Conservation (phyloP, 352 stramenopile genomes). For the Phytophthora ramorum region DNA sequence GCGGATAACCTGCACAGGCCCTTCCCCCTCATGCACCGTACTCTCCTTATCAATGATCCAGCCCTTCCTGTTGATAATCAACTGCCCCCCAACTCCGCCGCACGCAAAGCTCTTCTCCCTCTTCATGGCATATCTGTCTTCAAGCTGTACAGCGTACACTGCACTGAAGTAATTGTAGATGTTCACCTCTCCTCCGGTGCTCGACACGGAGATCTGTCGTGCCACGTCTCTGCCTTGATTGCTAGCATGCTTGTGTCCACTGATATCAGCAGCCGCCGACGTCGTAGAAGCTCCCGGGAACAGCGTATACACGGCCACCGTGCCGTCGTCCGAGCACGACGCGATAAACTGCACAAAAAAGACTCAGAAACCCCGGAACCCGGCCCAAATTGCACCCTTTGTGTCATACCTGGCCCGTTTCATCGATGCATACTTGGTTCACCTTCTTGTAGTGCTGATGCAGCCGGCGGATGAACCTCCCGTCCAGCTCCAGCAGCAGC, state of each 20-base stretch:
- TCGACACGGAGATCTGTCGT: conserved; percentile 59
- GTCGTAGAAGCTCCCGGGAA: conserved; percentile 42
- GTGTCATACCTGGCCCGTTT: conserved; percentile 64
- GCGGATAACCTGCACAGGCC: conserved; percentile 80
- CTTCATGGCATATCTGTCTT: conserved; percentile 82
- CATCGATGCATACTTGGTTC: conserved; percentile 86
- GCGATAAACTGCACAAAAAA: conserved; percentile 69
- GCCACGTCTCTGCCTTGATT: conserved; percentile 23
- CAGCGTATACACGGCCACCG: conserved; percentile 81
- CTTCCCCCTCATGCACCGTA: conserved; percentile 86
- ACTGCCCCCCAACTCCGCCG: conserved; percentile 74
- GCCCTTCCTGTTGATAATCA: conserved; percentile 89
- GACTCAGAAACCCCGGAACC: neutral
- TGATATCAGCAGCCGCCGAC: conserved; percentile 16
- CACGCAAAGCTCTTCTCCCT: conserved; percentile 85
- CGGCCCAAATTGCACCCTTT: neutral
- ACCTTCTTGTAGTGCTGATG: conserved; percentile 92
- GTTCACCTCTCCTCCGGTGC: conserved; percentile 83
- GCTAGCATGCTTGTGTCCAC: conserved; percentile 26
- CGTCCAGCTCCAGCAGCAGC: conserved; percentile 79
- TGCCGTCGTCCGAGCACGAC: conserved; percentile 87
- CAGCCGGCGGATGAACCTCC: conserved; percentile 77
- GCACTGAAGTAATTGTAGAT: conserved; percentile 92
- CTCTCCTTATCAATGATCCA: conserved; percentile 91
- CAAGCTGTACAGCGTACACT: conserved; percentile 81